Percentiles rank a stretch among this genome's conserved stretches.
Conservation (phyloP, 1,139 yeast species). For the Candida sp. region DNA sequence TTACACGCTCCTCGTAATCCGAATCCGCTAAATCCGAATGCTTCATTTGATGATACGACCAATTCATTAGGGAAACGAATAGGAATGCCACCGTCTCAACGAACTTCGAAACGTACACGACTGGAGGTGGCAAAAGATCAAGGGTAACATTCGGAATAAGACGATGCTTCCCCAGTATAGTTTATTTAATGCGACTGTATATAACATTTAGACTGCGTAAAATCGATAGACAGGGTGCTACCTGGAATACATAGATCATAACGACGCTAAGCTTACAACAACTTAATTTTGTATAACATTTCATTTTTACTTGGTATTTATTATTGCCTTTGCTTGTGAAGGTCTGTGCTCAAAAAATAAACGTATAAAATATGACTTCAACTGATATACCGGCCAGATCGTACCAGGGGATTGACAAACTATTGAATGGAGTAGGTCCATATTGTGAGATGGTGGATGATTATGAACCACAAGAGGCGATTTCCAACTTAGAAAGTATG, state of each 20-base stretch:
- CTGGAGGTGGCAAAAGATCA: constrained; percentile 4
- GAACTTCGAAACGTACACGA: constrained; percentile 14
- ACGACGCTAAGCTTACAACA: too few species aligned
- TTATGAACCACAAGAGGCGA: constrained; percentile 23
- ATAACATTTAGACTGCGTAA: neutral
- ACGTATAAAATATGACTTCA: neutral
- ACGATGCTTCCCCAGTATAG: neutral
- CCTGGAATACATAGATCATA: too few species aligned
- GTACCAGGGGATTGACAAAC: neutral
- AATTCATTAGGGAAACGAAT: constrained; percentile 9
- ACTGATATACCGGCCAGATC: neutral
- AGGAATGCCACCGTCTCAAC: constrained; percentile 33
- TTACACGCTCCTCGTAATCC: constrained; percentile 2
- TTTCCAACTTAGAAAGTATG: constrained; percentile 21
- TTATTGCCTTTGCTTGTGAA: neutral
- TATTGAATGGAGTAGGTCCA: constrained; percentile 33
- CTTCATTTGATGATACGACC: constrained; percentile 14
- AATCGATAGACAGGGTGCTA: too few species aligned
- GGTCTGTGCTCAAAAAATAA: too few species aligned
- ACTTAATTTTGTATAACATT: neutral
- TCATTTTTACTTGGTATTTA: neutral
- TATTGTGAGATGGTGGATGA: constrained; percentile 40
- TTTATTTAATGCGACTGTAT: neutral
- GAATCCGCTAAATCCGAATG: constrained; percentile 7
- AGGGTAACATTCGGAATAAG: neutral